Evolutionary conservation across 2,329 filamentous ascomycete species (phyloP).

Genomic region (Aureobasidium sp.): DNA sequence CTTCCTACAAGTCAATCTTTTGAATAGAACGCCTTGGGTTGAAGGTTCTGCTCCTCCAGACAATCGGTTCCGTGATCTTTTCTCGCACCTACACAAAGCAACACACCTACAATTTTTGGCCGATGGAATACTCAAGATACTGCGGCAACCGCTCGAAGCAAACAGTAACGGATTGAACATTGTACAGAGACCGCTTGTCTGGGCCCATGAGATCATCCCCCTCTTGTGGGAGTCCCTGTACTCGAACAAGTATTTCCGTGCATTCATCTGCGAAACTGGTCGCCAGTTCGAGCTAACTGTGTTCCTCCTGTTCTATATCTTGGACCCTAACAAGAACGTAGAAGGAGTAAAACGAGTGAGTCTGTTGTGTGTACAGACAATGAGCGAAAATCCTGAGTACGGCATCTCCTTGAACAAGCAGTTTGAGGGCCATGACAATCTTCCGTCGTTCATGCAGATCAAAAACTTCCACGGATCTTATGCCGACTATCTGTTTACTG

Average conservation of each 20-base stretch:
- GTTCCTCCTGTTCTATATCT: slow-evolving; percentile 81
- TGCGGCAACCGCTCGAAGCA: slow-evolving; percentile 88
- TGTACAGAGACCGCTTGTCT: slow-evolving; percentile 63
- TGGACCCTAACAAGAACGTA: slow-evolving; percentile 81
- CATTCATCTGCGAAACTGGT: slow-evolving; percentile 94
- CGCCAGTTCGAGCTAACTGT: slow-evolving; percentile 89
- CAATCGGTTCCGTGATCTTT: slow-evolving; percentile 90
- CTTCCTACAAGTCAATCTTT: slow-evolving; percentile 71
- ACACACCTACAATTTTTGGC: slow-evolving; percentile 98
- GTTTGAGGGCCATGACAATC: slow-evolving; percentile 80
- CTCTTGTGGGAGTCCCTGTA: slow-evolving; percentile 96
- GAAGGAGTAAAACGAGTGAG: slow-evolving; percentile 95
- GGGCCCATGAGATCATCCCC: slow-evolving; percentile 93
- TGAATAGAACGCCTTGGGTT: slow-evolving; percentile 82
- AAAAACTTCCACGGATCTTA: slow-evolving; percentile 81
- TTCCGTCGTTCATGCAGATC: slow-evolving; percentile 74
- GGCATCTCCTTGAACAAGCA: slow-evolving; percentile 80
- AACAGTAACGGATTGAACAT: slow-evolving; percentile 51
- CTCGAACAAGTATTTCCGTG: slow-evolving; percentile 94
- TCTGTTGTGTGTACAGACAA: slow-evolving; percentile 88
- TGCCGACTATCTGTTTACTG: slow-evolving; percentile 86
- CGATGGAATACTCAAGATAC: slow-evolving; percentile 83
- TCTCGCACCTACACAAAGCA: slow-evolving; percentile 80
- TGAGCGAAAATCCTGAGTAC: slow-evolving; percentile 89
- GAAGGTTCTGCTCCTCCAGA: slow-evolving; percentile 54